Evolutionary conservation across 305 asterid species (phyloP), one percentile per base, ranked within the genome.

Genomic region (Fraxinus velutina): DNA sequence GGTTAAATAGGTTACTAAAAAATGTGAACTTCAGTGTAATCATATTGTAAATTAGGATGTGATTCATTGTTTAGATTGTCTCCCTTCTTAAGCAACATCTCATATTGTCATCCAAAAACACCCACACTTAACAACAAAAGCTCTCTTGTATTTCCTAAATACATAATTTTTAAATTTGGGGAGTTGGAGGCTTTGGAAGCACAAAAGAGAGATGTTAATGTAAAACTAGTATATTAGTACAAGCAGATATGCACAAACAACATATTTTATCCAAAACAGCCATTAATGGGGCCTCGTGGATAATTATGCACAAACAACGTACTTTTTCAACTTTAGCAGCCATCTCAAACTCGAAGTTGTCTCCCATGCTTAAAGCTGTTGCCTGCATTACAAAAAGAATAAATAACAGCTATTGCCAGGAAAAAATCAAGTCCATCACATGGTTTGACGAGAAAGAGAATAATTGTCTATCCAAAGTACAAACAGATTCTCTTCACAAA

Each of bases 311-410:
- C 30, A 78, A 60, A 80, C 60, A 79, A 78, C 89, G 73, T 89
- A 94, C 99, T 84, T 91, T 90, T 84, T 96, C 97, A 87, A 96
- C 97, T 90, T 94, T 94, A 80, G 94, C 92, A 77, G 98, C 98
- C 92, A 94, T 92, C 87, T 96, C 97, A 83, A 82, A 84, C 81
- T 93, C 94, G 73, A 88, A 87, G 84, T 84, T 88, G 89, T 96
- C 93, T 77, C 99, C 99, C 97, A 96, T 94, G 88, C 97, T 93
- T 92, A 96, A 74, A 84, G 90, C 83, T 73, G 93, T 88, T 75
- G 24, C 94, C 99, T 95, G 89, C 52, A 21, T 21, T 22, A 21
- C 33, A 62, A 8, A 62, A 62, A 57, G 55, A 37, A 75, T 39
- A 39, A 75, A 75, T 24, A 60, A 75, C 10, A 75, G 39, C 22